Evolutionary conservation across 2,329 filamentous ascomycete genomes (phyloP).

Genomic region (Parascedosporium putredinis): DNA sequence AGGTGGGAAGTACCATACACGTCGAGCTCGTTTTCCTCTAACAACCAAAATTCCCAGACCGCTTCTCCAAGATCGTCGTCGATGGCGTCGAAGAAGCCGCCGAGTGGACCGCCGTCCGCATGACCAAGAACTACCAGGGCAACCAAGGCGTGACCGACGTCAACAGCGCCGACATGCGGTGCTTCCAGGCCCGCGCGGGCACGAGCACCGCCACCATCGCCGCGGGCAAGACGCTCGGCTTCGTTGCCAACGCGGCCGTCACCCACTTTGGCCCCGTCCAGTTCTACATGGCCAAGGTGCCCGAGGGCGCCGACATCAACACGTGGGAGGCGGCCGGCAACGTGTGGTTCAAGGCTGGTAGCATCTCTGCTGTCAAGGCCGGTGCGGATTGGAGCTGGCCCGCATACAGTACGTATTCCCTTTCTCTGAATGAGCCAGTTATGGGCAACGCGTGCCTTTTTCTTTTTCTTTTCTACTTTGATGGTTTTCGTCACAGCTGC

Average conservation of each 20-base stretch:
- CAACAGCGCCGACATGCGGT: slow-evolving; percentile 21
- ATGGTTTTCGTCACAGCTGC: too few species aligned
- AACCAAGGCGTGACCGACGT: slow-evolving; percentile 26
- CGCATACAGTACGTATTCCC: slow-evolving; percentile 1
- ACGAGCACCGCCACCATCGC: slow-evolving; percentile 25
- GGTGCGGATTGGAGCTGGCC: slow-evolving; percentile 2
- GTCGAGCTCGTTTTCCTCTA: too few species aligned
- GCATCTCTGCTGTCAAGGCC: slow-evolving; percentile 19
- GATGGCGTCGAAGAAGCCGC: slow-evolving; percentile 1
- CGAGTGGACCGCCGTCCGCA: slow-evolving; percentile 6
- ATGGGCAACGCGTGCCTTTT: too few species aligned
- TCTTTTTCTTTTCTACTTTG: too few species aligned
- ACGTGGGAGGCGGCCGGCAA: slow-evolving; percentile 20
- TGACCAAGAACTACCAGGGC: slow-evolving; percentile 12
- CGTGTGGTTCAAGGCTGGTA: slow-evolving; percentile 27
- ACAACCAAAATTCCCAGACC: neutral
- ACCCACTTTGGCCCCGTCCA: slow-evolving; percentile 27
- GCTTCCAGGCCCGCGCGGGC: neutral
- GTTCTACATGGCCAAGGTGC: slow-evolving; percentile 27
- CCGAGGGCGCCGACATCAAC: slow-evolving; percentile 17
- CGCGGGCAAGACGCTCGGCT: slow-evolving; percentile 30
- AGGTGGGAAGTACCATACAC: too few species aligned
- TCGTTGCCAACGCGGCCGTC: slow-evolving; percentile 24
- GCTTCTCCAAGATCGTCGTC: slow-evolving; percentile 2
- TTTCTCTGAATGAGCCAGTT: too few species aligned